Evolutionary conservation across 768 basidiomycete genomes (phyloP).

Genomic region (Boletus coccyginus): DNA sequence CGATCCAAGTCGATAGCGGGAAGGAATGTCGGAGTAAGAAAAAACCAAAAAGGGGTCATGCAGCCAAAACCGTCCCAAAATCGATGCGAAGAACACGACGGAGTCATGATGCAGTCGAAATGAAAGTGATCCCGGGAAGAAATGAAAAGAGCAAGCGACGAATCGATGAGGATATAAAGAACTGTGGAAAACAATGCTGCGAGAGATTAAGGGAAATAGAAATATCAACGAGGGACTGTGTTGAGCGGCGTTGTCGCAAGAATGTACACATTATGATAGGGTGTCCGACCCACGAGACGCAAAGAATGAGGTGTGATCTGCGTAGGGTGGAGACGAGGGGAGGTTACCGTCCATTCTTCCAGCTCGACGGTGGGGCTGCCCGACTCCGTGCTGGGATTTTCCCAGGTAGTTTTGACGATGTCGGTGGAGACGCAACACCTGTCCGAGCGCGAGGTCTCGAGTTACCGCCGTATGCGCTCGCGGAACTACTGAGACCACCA

Average conservation of each 20-base stretch:
- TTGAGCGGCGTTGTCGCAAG: background rate
- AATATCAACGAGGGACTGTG: constrained; percentile 8
- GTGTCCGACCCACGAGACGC: background rate
- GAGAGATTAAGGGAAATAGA: constrained; percentile 10
- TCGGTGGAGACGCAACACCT: constrained; percentile 22
- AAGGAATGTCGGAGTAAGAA: too few species aligned
- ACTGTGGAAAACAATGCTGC: constrained; percentile 1
- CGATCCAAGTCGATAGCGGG: background rate
- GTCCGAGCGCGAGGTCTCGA: constrained; percentile 35
- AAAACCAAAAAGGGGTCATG: background rate
- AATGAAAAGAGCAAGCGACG: background rate
- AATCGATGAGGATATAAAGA: constrained; percentile 14
- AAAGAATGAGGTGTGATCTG: background rate
- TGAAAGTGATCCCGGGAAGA: background rate
- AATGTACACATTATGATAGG: background rate
- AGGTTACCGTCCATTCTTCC: constrained; percentile 40
- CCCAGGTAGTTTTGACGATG: constrained; percentile 17
- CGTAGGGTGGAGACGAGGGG: background rate
- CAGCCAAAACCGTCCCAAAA: constrained; percentile 12
- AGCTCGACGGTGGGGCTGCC: constrained; percentile 60
- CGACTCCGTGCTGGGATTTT: constrained; percentile 25
- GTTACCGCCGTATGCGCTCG: constrained; percentile 20
- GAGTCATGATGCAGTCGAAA: background rate
- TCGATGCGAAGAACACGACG: constrained; percentile 9
- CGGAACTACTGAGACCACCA: constrained; percentile 11